Evolutionary conservation across 2,329 filamentous ascomycete genomes (phyloP).

Genomic region (Tothia fuscella): DNA sequence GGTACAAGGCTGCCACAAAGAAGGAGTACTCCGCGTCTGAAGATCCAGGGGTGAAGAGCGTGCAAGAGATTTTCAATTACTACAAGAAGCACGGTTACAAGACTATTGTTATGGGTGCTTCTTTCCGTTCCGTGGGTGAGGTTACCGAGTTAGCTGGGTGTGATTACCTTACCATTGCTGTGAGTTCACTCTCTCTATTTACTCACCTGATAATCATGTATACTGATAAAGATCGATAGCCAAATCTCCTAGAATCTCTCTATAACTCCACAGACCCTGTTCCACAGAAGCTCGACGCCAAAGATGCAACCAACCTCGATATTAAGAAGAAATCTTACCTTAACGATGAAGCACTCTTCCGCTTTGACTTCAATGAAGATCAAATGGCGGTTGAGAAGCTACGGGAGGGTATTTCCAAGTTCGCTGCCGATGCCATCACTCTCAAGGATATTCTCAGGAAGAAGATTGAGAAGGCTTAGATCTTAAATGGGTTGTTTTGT

Average conservation of each 20-base stretch:
- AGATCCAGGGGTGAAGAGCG: slow-evolving; percentile 92
- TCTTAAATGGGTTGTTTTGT: no score
- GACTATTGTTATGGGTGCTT: slow-evolving; percentile 99
- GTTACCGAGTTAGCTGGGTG: slow-evolving; percentile 97
- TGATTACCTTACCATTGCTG: slow-evolving; percentile 96
- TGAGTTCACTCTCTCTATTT: slow-evolving; percentile 35
- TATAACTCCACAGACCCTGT: slow-evolving; percentile 71
- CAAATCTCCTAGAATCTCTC: slow-evolving; percentile 87
- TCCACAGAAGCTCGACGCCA: slow-evolving; percentile 82
- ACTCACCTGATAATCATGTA: neutral
- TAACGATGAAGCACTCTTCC: slow-evolving; percentile 78
- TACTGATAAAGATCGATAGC: slow-evolving; percentile 36
- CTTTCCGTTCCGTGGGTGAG: slow-evolving; percentile 91
- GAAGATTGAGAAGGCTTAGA: slow-evolving; percentile 50
- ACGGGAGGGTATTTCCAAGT: slow-evolving; percentile 98
- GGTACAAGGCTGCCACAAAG: slow-evolving; percentile 95
- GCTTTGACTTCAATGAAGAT: slow-evolving; percentile 99
- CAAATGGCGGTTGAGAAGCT: slow-evolving; percentile 99
- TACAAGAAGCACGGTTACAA: slow-evolving; percentile 99
- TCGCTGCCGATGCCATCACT: slow-evolving; percentile 87
- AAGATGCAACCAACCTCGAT: slow-evolving; percentile 52
- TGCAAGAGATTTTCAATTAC: slow-evolving; percentile 97
- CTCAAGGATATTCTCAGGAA: slow-evolving; percentile 84
- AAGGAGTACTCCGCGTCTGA: slow-evolving; percentile 82
- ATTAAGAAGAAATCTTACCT: slow-evolving; percentile 87